Evolutionary conservation across 345 rosid species (phyloP).

Genomic region (rapeseed (Brassica napus)): DNA sequence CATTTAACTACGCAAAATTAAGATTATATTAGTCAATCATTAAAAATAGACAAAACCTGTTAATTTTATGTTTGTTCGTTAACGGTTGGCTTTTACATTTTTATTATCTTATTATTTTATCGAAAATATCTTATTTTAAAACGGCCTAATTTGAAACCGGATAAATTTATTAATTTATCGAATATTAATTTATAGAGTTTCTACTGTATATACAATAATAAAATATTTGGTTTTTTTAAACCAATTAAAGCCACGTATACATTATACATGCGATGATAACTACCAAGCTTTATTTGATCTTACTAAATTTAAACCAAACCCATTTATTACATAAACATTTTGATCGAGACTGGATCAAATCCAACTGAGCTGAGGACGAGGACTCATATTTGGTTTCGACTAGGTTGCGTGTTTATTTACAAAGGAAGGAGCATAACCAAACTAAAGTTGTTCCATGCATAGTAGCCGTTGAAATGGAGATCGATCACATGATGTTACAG

Average conservation of each 20-base stretch:
- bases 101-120: no score
- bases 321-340: neutral
- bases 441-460: constrained; percentile 7
- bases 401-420: constrained; percentile 1
- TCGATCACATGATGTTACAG: constrained; percentile 58
- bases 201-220: no score
- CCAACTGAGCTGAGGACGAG: neutral
- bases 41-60: no score
- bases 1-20: no score
- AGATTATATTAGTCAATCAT: no score
- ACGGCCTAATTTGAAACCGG: no score
- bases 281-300: neutral
- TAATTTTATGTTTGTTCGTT: no score
- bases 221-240: neutral
- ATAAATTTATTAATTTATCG: no score
- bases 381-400: neutral
- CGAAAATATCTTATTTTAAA: no score
- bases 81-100: no score
- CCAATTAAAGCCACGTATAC: neutral
- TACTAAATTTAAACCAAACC: neutral
- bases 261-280: neutral
- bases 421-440: constrained; percentile 14
- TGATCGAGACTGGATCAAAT: neutral
- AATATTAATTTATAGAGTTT: no score
- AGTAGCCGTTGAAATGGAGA: neutral